These are phyloP conservation scores for Geotrichum aggregatum DNA, from an alignment of 1,139 yeast species.

Conservation along the genomic window DNA sequence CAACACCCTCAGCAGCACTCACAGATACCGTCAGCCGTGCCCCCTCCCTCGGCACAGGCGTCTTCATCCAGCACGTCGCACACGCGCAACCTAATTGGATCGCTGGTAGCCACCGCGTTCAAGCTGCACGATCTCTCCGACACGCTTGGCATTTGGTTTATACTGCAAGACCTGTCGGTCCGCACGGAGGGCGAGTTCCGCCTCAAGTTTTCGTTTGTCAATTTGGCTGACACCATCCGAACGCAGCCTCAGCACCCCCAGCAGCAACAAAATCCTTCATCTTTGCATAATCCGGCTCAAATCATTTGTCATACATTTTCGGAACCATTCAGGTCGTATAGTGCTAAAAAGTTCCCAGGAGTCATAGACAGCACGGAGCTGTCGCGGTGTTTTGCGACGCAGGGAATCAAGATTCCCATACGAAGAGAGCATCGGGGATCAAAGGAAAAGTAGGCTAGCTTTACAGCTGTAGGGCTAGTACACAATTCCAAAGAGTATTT, in stretches of 20 bases:
- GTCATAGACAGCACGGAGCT: conserved; percentile 44
- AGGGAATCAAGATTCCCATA: conserved; percentile 46
- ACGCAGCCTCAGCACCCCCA: not conserved
- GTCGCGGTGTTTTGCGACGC: conserved; percentile 43
- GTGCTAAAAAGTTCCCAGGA: conserved; percentile 47
- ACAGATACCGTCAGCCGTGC: not conserved
- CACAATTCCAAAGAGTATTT: no score
- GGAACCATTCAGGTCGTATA: conserved; percentile 40
- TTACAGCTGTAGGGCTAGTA: no score
- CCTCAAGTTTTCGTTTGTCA: conserved; percentile 40
- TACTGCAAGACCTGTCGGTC: conserved; percentile 44
- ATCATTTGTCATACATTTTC: conserved; percentile 38
- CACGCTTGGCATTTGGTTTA: conserved; percentile 43
- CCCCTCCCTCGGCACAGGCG: conserved; percentile 22
- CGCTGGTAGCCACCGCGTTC: conserved; percentile 42
- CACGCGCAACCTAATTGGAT: conserved; percentile 43
- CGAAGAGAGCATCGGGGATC: conserved; percentile 29
- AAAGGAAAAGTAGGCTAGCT: conserved; percentile 14
- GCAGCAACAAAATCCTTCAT: not conserved
- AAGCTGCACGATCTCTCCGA: conserved; percentile 41
- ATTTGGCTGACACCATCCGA: conserved; percentile 30
- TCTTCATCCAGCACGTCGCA: conserved; percentile 26
- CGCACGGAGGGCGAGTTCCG: conserved; percentile 45
- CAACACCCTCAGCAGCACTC: conserved; percentile 3
- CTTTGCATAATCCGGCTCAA: conserved; percentile 28